Evolutionary conservation across 257 asterid genomes (phyloP).

Genomic region (Penstemon eatonii): DNA sequence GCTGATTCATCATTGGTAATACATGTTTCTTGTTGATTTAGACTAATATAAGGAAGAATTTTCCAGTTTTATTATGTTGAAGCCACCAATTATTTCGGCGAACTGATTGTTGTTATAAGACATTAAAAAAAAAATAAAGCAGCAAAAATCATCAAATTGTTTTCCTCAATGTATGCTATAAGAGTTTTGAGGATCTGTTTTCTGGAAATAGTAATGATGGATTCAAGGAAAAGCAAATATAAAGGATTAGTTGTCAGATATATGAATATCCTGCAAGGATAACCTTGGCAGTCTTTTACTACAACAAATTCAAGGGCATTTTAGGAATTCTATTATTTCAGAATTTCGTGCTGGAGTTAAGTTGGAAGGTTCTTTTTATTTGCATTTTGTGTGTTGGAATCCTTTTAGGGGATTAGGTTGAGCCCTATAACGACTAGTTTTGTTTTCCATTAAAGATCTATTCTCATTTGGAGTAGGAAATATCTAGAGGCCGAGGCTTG

Average conservation of each 20-base stretch:
- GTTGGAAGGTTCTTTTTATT: no score
- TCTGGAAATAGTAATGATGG: constrained; percentile 8
- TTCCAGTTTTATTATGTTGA: constrained; percentile 16
- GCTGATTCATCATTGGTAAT: constrained; percentile 11
- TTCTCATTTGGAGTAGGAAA: no score
- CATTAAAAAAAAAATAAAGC: background rate
- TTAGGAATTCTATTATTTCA: no score
- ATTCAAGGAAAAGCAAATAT: background rate
- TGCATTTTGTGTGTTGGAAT: no score
- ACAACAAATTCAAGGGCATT: no score
- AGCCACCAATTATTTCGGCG: constrained; percentile 14
- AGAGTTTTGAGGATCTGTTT: constrained; percentile 16
- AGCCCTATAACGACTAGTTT: no score
- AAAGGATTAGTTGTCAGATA: background rate
- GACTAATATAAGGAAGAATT: constrained; percentile 1
- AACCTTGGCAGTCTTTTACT: background rate
- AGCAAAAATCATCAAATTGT: constrained; percentile 14
- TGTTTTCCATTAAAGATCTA: no score
- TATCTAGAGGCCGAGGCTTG: no score
- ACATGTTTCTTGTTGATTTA: constrained; percentile 8
- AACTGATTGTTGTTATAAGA: constrained; percentile 5
- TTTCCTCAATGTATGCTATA: background rate
- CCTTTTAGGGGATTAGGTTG: no score
- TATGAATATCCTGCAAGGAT: constrained; percentile 2
- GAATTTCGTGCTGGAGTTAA: no score